Conservation (phyloP, 1,139 yeast species). For the Candida dubliniensis region DNA sequence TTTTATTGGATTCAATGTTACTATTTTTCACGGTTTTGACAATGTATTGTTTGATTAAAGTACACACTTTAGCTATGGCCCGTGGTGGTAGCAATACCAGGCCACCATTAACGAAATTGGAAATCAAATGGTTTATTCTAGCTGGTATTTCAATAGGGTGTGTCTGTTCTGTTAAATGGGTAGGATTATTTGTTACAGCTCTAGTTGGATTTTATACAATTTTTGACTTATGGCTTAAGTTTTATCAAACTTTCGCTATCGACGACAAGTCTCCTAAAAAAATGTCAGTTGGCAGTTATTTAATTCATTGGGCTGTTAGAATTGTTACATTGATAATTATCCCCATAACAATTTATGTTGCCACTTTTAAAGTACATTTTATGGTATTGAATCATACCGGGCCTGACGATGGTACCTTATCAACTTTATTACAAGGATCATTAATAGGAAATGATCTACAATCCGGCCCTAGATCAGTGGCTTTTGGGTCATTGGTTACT, state of each 20-base stretch:
- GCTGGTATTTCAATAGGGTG: constrained; percentile 89
- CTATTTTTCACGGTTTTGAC: constrained; percentile 68
- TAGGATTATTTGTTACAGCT: constrained; percentile 82
- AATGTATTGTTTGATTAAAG: constrained; percentile 53
- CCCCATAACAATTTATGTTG: constrained; percentile 70
- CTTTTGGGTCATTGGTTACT: constrained; percentile 62
- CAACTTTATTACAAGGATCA: constrained; percentile 69
- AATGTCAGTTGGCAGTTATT: constrained; percentile 38
- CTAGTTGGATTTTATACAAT: constrained; percentile 85
- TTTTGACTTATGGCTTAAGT: constrained; percentile 68
- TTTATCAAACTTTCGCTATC: constrained; percentile 40
- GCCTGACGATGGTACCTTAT: constrained; percentile 72
- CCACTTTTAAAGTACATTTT: constrained; percentile 81
- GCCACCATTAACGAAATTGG: constrained; percentile 33
- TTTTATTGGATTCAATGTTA: constrained; percentile 70
- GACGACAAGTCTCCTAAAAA: too few relatives aligned
- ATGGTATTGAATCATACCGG: constrained; percentile 73
- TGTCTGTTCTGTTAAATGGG: constrained; percentile 95
- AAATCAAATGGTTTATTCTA: constrained; percentile 57
- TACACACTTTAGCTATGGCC: constrained; percentile 45
- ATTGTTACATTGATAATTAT: constrained; percentile 64
- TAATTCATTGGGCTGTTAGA: constrained; percentile 71
- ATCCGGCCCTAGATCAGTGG: constrained; percentile 61
- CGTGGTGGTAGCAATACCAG: too few relatives aligned
- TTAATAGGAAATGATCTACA: constrained; percentile 54